These are phyloP conservation scores for Auriscalpium orientale DNA, from an alignment of 768 basidiomycete species.

Conservation along the genomic window DNA sequence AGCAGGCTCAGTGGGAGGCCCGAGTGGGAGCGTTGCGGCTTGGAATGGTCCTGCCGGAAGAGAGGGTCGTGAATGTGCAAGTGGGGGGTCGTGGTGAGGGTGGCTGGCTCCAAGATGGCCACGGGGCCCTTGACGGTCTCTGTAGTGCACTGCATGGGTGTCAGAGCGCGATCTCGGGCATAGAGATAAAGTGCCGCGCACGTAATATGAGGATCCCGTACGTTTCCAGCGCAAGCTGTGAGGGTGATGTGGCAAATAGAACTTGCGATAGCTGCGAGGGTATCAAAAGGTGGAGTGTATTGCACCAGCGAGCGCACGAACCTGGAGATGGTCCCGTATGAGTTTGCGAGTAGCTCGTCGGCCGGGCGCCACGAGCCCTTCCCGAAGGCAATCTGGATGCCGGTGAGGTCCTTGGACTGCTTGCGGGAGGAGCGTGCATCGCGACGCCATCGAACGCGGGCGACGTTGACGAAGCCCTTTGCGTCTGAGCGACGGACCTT, in stretches of 20 bases:
- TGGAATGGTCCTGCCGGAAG: slow-evolving; percentile 41
- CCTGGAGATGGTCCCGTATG: slow-evolving; percentile 40
- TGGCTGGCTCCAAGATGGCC: slow-evolving; percentile 52
- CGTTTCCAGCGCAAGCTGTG: slow-evolving; percentile 67
- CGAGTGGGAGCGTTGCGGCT: slow-evolving; percentile 49
- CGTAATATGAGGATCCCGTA: slow-evolving; percentile 35
- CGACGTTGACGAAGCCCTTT: slow-evolving; percentile 43
- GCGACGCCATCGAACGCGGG: slow-evolving; percentile 55
- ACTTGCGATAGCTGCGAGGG: slow-evolving; percentile 45
- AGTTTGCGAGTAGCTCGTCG: slow-evolving; percentile 47
- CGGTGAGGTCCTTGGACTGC: slow-evolving; percentile 39
- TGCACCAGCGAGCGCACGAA: slow-evolving; percentile 24
- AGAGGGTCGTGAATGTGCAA: slow-evolving; percentile 57
- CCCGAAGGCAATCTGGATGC: slow-evolving; percentile 51
- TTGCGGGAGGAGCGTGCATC: slow-evolving; percentile 11
- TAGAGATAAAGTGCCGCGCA: slow-evolving; percentile 16
- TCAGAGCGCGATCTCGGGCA: background rate
- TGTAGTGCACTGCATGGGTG: slow-evolving; percentile 52
- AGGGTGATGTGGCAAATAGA: slow-evolving; percentile 57
- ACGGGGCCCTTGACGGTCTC: slow-evolving; percentile 53
- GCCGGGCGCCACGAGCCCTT: slow-evolving; percentile 49
- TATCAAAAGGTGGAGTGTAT: slow-evolving; percentile 2
- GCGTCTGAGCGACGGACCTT: slow-evolving; percentile 50
- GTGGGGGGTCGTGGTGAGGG: slow-evolving; percentile 39
- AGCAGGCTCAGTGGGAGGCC: slow-evolving; percentile 63